These are phyloP conservation scores for Claviceps sp. DNA, from an alignment of 2,329 filamentous ascomycete species.

Conservation along the genomic window DNA sequence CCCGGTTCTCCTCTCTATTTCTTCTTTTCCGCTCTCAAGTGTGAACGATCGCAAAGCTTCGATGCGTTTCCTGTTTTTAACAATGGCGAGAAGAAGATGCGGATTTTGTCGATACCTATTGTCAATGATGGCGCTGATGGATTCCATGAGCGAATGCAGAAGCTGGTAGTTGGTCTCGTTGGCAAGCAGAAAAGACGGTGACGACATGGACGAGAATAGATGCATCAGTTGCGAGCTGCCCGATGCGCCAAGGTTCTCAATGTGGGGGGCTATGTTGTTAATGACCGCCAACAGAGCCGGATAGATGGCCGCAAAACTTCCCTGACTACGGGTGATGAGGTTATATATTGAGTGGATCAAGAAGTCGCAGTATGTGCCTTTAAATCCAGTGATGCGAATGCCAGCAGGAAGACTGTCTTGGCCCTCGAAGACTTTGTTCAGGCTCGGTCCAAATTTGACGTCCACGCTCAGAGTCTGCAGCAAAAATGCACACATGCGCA, in stretches of 20 bases:
- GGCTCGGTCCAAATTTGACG: conserved; percentile 72
- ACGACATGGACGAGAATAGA: conserved; percentile 82
- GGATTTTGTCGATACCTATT: conserved; percentile 75
- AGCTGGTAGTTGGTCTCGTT: conserved; percentile 84
- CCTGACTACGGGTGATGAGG: conserved; percentile 82
- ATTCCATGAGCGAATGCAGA: conserved; percentile 70
- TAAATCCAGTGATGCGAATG: conserved; percentile 73
- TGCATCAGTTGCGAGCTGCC: conserved; percentile 76
- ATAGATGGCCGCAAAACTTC: conserved; percentile 80
- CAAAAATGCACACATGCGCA: conserved; percentile 95
- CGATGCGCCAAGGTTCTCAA: conserved; percentile 60
- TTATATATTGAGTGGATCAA: conserved; percentile 89
- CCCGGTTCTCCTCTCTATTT: conserved; percentile 69
- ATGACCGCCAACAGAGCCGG: conserved; percentile 84
- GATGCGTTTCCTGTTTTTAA: conserved; percentile 71
- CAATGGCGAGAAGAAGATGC: conserved; percentile 63
- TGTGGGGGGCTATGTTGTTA: conserved; percentile 80
- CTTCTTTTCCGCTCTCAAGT: conserved; percentile 79
- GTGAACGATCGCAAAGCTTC: conserved; percentile 79
- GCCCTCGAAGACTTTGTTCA: conserved; percentile 79
- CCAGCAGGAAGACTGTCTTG: conserved; percentile 75
- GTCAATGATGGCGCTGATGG: conserved; percentile 79
- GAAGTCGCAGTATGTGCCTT: conserved; percentile 85
- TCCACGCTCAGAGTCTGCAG: conserved; percentile 92
- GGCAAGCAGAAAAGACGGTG: conserved; percentile 78